Evolutionary conservation across 129 eudicot species (phyloP), one percentile per base, ranked within the genome.

Genomic region (Dittrichia graveolens): DNA sequence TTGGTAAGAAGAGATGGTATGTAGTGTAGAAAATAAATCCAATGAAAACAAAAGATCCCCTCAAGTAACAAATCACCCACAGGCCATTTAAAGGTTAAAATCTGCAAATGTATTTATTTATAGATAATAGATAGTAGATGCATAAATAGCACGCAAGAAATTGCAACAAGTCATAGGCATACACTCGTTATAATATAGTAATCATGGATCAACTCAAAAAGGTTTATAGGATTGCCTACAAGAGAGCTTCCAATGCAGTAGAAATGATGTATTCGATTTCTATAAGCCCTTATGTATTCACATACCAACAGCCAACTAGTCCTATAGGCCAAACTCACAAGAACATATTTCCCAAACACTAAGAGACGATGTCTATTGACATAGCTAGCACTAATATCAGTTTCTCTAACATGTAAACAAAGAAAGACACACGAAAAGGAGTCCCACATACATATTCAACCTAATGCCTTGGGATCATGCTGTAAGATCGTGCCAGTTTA

Each of bases 391-490:
- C 81, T 78, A 76, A 71, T 78, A 85, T 75, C 81, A 79, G 77
- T 41, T 73, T 69, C 31, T 79, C 85, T 77, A 73, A 73, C 34
- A 77, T 62, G 72, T 72, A 72, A 69, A 67, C 41, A 74, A 72
- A 52, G 1, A 70, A 71, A 72, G 69, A 76, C 73, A 63, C 67
- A 56, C 43, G 39, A 67, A 80, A 46, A 64, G 55, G 72, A 50
- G 55, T 49, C 78, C 84, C 70, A 76, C 82, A 76, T 72, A 81
- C 76, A 55, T 50, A 71, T 53, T 49, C 68, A 50, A 73, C 61
- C 88, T 86, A 88, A 67, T 81, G 82, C 89, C 93, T 86, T 31
- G 85, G 14, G 11, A 82, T 72, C 96, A 88, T 86, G 85, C 97
- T 88, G 79, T 75, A 77, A 52, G 87, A 91, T 38, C 96, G 91